These are phyloP conservation scores for Silene latifolia DNA, from an alignment of 148 eudicot species.

Conservation along the genomic window DNA sequence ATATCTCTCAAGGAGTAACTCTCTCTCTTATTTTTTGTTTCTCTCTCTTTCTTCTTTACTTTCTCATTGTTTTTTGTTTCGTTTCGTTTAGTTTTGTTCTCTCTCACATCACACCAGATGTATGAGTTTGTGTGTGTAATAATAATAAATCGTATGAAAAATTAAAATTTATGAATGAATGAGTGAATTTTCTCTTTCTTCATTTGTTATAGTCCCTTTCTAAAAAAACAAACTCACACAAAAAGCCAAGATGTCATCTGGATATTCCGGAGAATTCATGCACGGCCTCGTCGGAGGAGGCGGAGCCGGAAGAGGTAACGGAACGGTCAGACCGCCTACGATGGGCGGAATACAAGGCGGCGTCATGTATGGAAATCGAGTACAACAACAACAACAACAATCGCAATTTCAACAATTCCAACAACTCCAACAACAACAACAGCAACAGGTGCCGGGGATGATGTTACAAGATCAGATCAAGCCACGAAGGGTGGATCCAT, in stretches of 20 bases:
- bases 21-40: neutral
- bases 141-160: too few relatives aligned
- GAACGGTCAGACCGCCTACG: constrained; percentile 21
- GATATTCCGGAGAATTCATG: constrained; percentile 46
- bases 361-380: constrained; percentile 5
- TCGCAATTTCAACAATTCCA: neutral
- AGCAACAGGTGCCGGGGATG: constrained; percentile 10
- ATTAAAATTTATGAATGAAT: neutral
- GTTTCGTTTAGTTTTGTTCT: neutral
- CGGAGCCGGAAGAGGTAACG: constrained; percentile 15
- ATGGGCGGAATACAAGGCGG: constrained; percentile 30
- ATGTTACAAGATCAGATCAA: constrained; percentile 47
- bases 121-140: neutral
- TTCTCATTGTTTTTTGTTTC: neutral
- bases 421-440: constrained; percentile 11
- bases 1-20: neutral
- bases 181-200: constrained; percentile 26
- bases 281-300: constrained; percentile 29
- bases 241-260: constrained; percentile 46
- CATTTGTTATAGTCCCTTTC: constrained; percentile 17
- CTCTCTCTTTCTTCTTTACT: neutral
- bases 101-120: constrained; percentile 1
- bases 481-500: constrained; percentile 36
- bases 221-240: neutral
- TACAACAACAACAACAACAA: constrained; percentile 10